Evolutionary conservation across 1,284 basidiomycete species (phyloP).

Genomic region (Tausonia pullulans): DNA sequence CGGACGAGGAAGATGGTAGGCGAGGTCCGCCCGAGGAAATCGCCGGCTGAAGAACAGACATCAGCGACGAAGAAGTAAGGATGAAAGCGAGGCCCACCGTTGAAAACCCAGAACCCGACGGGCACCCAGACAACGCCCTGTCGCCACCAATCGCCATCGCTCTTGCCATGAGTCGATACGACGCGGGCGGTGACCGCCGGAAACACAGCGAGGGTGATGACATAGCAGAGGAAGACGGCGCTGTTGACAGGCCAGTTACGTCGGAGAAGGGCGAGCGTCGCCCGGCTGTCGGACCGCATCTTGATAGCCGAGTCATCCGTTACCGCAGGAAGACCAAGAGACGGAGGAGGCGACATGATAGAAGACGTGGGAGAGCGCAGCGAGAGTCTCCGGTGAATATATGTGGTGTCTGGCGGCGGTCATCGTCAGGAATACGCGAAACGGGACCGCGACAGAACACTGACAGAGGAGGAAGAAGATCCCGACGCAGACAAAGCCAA

Average conservation of each 20-base stretch:
- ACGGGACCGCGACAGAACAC: background rate
- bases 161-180: conserved; percentile 46
- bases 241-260: conserved; percentile 58
- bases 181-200: conserved; percentile 73
- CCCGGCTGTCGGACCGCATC: background rate
- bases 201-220: conserved; percentile 69
- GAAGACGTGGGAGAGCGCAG: background rate
- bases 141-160: background rate
- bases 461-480: conserved; percentile 7
- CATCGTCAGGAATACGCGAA: background rate
- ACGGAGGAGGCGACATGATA: background rate
- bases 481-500: conserved; percentile 3
- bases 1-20: conserved; percentile 60
- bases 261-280: conserved; percentile 30
- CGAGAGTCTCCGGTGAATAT: background rate
- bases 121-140: conserved; percentile 32
- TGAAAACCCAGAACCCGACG: conserved; percentile 36
- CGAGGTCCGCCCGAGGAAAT: conserved; percentile 61
- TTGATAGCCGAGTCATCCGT: background rate
- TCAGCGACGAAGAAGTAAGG: conserved; percentile 44
- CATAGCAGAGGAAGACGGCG: conserved; percentile 61
- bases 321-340: background rate
- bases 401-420: background rate
- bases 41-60: conserved; percentile 65
- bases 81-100: conserved; percentile 34